Evolutionary conservation across 139 green algal species (phyloP), one percentile per base, ranked within the genome.

Genomic region (Haematococcus lacustris): DNA sequence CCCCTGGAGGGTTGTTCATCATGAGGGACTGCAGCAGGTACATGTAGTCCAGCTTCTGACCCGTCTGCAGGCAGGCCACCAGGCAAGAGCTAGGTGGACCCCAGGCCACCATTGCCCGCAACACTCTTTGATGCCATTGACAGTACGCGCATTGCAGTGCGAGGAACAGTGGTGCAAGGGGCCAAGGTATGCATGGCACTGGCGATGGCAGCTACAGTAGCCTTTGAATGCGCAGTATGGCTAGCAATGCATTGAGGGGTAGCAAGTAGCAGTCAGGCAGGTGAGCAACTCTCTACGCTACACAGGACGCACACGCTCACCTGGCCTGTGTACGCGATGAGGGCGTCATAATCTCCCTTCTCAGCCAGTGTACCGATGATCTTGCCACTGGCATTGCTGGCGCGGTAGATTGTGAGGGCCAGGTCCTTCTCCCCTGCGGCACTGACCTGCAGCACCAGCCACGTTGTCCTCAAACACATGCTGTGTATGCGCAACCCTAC

Each of bases 41-140:
- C 76, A 97, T 78, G 89, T 98, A 99, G 87, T 99, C 92, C 2
- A 96, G 91, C 71, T 84, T 91, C 77, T 92, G 88, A 51, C 93
- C 93, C 30, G 85, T 88, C 76, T 70, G 64, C 86, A 95, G 91
- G 82, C 95, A 93, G 37, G 86, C 87, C 37, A 96, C 83, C 87
- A 92, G 39, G 95, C 95, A 51, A 99, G 87, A 51, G 90, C 91
- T 79, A n/a, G n/a, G n/a, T n/a, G n/a, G n/a, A n/a, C n/a, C n/a
- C n/a, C n/a, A n/a, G n/a, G n/a, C n/a, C n/a, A n/a, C n/a, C n/a
- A n/a, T n/a, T n/a, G n/a, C n/a, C n/a, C n/a, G n/a, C n/a, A n/a
- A n/a, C n/a, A n/a, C n/a, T n/a, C n/a, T n/a, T n/a, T n/a, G n/a
- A n/a, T n/a, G n/a, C n/a, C n/a, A n/a, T n/a, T n/a, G n/a, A n/a